Percentiles rank a stretch among this genome's conserved stretches.
phyloP scores from a whole-genome alignment of 1,139 yeast species.

The Lodderomyces theae region DNA sequence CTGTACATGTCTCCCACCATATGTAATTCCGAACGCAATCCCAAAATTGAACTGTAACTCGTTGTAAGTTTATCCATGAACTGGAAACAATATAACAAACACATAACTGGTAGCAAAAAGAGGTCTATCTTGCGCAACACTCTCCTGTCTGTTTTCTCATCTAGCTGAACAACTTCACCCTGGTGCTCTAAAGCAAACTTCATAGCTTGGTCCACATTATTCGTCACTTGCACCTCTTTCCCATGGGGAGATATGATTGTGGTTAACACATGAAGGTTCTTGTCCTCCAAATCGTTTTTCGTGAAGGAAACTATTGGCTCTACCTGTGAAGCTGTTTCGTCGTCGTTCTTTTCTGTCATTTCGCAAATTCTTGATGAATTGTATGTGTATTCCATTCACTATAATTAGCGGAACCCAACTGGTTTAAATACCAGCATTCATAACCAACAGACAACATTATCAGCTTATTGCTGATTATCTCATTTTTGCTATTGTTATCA shows the following conservation, averaged over 20 bases:
- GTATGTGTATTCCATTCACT: too few species aligned
- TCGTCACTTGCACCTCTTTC: constrained; percentile 25
- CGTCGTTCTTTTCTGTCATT: constrained; percentile 1
- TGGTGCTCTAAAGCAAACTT: constrained; percentile 21
- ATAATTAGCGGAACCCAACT: too few species aligned
- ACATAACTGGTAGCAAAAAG: constrained; percentile 53
- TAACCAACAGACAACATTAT: neutral
- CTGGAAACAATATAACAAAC: constrained; percentile 55
- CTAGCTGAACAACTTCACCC: constrained; percentile 17
- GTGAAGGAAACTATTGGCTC: constrained; percentile 11
- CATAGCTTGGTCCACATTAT: constrained; percentile 37
- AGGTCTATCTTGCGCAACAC: constrained; percentile 51
- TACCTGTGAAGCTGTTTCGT: neutral
- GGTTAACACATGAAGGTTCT: constrained; percentile 20
- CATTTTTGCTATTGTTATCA: neutral
- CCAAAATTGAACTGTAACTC: constrained; percentile 60
- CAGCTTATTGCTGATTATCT: neutral
- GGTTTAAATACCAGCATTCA: too few species aligned
- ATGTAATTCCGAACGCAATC: constrained; percentile 44
- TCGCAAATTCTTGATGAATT: neutral
- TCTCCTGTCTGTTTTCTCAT: constrained; percentile 17
- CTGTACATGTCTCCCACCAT: constrained; percentile 53
- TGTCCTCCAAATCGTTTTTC: constrained; percentile 9
- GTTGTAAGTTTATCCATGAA: constrained; percentile 67
- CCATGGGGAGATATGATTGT: constrained; percentile 29